phyloP scores from a whole-genome alignment of 2,329 filamentous ascomycete genomes.

The Cladophialophora immunda region DNA sequence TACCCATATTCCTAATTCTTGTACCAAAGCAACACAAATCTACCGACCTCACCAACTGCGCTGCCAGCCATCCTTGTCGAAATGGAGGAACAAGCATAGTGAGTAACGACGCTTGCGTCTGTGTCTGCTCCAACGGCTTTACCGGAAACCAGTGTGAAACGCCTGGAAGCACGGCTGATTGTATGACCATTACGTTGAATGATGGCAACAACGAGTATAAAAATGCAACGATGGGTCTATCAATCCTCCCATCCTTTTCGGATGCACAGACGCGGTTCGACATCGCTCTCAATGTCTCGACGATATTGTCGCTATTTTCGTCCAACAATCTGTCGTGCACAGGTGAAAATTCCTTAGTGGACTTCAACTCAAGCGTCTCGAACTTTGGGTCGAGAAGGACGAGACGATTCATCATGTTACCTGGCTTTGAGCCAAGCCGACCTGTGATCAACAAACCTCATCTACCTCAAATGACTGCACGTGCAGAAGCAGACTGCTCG shows the following conservation, averaged over 20 bases:
- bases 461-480: constrained; percentile 21
- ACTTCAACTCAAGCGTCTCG: constrained; percentile 54
- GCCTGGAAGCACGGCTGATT: constrained; percentile 53
- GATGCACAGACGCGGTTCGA: constrained; percentile 74
- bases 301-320: constrained; percentile 80
- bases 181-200: constrained; percentile 56
- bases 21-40: constrained; percentile 60
- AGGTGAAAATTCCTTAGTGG: constrained; percentile 85
- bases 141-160: constrained; percentile 69
- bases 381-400: constrained; percentile 35
- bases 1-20: constrained; percentile 74
- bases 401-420: constrained; percentile 38
- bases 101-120: constrained; percentile 75
- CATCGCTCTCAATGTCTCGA: constrained; percentile 74
- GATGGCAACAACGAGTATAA: constrained; percentile 50
- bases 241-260: constrained; percentile 77
- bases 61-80: constrained; percentile 69
- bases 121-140: constrained; percentile 89
- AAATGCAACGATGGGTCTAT: constrained; percentile 82
- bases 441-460: constrained; percentile 25
- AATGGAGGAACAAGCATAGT: constrained; percentile 84
- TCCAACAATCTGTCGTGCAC: constrained; percentile 78
- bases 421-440: constrained; percentile 32
- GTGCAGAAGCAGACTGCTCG: constrained; percentile 18
- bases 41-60: constrained; percentile 59